Conservation (phyloP, 1,139 yeast genomes). For the Taphrina pruni region DNA sequence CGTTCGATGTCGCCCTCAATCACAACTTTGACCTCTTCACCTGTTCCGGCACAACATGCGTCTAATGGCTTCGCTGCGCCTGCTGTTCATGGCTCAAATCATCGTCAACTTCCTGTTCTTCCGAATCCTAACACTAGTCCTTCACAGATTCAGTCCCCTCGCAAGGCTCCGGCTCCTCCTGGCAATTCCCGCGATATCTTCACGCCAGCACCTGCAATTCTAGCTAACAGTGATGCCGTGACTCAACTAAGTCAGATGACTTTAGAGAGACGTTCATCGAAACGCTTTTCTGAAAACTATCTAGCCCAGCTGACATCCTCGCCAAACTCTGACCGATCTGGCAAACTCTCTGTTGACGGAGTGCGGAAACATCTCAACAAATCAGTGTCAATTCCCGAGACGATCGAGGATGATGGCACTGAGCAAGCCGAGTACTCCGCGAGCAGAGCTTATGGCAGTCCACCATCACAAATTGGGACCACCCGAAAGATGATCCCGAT, state of each 20-base stretch:
- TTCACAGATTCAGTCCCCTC: slow-evolving; percentile 14
- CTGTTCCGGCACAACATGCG: not conserved
- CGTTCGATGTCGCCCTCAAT: slow-evolving; percentile 19
- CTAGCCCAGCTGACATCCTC: slow-evolving; percentile 34
- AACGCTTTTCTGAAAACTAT: slow-evolving; percentile 38
- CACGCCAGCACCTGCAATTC: slow-evolving; percentile 17
- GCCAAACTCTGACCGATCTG: slow-evolving; percentile 19
- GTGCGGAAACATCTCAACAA: slow-evolving; percentile 30
- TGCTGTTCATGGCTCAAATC: not conserved
- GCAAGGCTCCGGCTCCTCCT: slow-evolving; percentile 29
- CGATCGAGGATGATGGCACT: slow-evolving; percentile 19
- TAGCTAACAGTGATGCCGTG: slow-evolving; percentile 24
- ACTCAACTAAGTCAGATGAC: slow-evolving; percentile 30
- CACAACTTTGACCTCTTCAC: slow-evolving; percentile 12
- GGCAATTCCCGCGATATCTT: not conserved
- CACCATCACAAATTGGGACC: not conserved
- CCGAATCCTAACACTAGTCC: slow-evolving; percentile 7
- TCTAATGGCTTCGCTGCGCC: not conserved
- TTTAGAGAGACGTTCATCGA: slow-evolving; percentile 33
- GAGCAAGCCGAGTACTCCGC: slow-evolving; percentile 16
- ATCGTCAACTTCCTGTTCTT: slow-evolving; percentile 19
- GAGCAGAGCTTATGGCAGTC: slow-evolving; percentile 19
- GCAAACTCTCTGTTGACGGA: slow-evolving; percentile 29
- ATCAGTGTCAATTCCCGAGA: slow-evolving; percentile 24
- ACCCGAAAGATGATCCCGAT: not conserved